Conservation (phyloP, 108 stramenopile species). For the Aurantiochytrium sp. region DNA sequence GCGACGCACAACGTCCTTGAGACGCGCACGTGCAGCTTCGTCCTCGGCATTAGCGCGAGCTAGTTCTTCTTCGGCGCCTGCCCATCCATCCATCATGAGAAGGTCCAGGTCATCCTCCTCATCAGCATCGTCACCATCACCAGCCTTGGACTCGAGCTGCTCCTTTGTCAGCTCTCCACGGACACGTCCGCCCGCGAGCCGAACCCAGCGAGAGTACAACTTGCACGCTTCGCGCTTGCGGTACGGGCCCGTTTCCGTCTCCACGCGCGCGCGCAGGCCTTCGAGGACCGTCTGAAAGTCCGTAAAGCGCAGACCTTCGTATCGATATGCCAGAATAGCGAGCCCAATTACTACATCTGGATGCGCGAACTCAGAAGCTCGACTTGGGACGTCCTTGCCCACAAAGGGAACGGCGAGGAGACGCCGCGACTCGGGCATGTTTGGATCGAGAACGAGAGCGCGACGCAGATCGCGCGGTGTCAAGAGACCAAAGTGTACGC, state of each 20-base stretch:
- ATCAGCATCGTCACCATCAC: background rate
- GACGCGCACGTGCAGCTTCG: background rate
- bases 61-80: background rate
- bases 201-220: background rate
- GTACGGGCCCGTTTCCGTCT: slow-evolving; percentile 89
- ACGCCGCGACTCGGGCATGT: slow-evolving; percentile 25
- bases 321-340: slow-evolving; percentile 28
- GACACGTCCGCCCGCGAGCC: background rate
- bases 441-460: background rate
- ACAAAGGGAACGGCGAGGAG: slow-evolving; percentile 39
- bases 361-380: slow-evolving; percentile 37
- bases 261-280: slow-evolving; percentile 77
- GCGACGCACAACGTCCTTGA: background rate
- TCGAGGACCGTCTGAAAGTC: slow-evolving; percentile 57
- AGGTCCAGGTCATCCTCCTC: background rate
- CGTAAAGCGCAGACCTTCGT: slow-evolving; percentile 23
- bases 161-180: background rate
- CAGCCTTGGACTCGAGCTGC: background rate
- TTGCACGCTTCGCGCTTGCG: slow-evolving; percentile 79
- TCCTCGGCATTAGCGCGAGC: background rate
- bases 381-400: slow-evolving; percentile 33
- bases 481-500: slow-evolving; percentile 36
- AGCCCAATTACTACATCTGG: slow-evolving; percentile 41
- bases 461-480: slow-evolving; percentile 2
- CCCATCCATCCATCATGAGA: background rate